Conservation (phyloP, 2,329 filamentous ascomycete genomes). For the Achaetomium macrosporum region DNA sequence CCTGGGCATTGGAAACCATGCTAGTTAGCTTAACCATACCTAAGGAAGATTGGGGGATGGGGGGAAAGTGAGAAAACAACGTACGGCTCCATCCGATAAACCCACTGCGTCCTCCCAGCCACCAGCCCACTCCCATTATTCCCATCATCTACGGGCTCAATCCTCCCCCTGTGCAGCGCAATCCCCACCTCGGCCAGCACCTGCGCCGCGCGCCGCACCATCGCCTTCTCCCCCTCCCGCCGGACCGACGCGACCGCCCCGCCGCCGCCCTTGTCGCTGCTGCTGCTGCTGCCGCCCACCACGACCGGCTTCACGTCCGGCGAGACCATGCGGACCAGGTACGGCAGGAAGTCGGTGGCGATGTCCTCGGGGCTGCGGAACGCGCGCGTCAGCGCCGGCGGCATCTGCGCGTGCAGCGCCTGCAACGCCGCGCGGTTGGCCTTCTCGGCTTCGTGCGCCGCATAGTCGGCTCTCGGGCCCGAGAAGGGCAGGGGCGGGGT, state of each 20-base stretch:
- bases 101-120: constrained; percentile 58
- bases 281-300: constrained; percentile 58
- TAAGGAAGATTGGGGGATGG: not conserved
- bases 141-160: constrained; percentile 64
- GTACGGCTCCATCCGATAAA: constrained; percentile 91
- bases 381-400: constrained; percentile 63
- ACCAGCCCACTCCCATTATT: constrained; percentile 31
- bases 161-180: constrained; percentile 69
- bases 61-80: not conserved
- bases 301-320: constrained; percentile 90
- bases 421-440: constrained; percentile 69
- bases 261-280: constrained; percentile 46
- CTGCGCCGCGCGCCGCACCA: constrained; percentile 73
- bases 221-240: constrained; percentile 74
- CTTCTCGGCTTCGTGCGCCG: constrained; percentile 74
- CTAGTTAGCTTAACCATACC: not conserved
- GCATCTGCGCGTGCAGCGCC: constrained; percentile 65
- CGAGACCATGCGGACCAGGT: constrained; percentile 73
- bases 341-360: constrained; percentile 77
- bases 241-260: constrained; percentile 65
- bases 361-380: constrained; percentile 77
- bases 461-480: constrained; percentile 74
- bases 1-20: constrained; percentile 30
- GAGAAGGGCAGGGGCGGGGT: constrained; percentile 65
- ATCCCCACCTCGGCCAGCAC: constrained; percentile 81